Evolutionary conservation across 192 early-diverging fungal genomes (phyloP).

Genomic region (Funneliformis geosporum): DNA sequence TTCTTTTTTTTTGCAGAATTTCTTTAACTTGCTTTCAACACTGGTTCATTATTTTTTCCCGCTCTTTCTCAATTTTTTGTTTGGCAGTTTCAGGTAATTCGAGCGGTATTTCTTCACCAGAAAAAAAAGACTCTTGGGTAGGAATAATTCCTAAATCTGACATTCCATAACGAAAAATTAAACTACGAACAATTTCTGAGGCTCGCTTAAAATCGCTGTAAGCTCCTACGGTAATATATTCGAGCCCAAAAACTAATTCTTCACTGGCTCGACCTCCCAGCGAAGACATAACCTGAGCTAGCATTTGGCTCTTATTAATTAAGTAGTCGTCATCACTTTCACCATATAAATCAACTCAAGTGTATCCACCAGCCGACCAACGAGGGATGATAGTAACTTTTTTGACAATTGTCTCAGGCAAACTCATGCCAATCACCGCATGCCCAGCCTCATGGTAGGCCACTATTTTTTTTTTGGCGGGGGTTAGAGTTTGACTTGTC

Average conservation of each 20-base stretch:
- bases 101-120: not conserved
- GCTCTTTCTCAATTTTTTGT: conserved; percentile 27
- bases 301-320: conserved; percentile 13
- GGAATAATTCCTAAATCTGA: conserved; percentile 26
- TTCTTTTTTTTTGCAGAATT: not conserved
- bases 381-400: conserved; percentile 22
- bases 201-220: conserved; percentile 14
- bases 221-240: conserved; percentile 11
- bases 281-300: conserved; percentile 11
- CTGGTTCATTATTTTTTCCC: conserved; percentile 4
- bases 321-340: conserved; percentile 6
- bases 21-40: conserved; percentile 22
- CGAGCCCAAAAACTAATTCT: conserved; percentile 22
- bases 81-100: conserved; percentile 9
- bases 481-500: conserved; percentile 51
- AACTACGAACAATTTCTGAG: conserved; percentile 4
- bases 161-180: conserved; percentile 27
- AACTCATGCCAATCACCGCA: conserved; percentile 58
- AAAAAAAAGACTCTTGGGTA: conserved; percentile 23
- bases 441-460: conserved; percentile 92
- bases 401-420: conserved; percentile 14
- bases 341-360: not conserved
- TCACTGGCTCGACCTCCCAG: conserved; percentile 12
- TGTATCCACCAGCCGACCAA: not conserved
- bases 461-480: conserved; percentile 65